phyloP scores from a whole-genome alignment of 2,329 filamentous ascomycete genomes.

The Hypoxylon sp. region DNA sequence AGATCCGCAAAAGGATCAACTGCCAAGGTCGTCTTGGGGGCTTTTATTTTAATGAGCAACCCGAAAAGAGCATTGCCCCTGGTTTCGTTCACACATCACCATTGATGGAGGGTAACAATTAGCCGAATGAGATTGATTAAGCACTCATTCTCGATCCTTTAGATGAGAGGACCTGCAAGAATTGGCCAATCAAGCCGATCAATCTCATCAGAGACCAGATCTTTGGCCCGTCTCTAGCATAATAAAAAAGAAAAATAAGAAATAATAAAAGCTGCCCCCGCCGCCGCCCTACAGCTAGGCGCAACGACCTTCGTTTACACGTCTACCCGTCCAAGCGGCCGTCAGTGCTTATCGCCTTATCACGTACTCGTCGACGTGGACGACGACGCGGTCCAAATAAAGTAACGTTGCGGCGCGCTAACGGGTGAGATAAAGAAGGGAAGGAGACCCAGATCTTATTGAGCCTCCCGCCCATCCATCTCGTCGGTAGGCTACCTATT shows the following conservation, averaged over 20 bases:
- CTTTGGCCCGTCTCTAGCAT: constrained; percentile 20
- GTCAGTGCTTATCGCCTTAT: constrained; percentile 42
- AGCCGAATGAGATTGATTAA: constrained; percentile 39
- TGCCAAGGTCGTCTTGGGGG: constrained; percentile 34
- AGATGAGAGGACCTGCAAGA: constrained; percentile 37
- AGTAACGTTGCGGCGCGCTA: constrained; percentile 45
- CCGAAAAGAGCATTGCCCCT: constrained; percentile 33
- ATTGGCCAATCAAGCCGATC: constrained; percentile 29
- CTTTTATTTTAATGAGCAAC: constrained; percentile 40
- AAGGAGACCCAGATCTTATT: constrained; percentile 31
- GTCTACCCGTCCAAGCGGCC: constrained; percentile 29
- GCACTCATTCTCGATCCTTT: constrained; percentile 28
- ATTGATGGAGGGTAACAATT: constrained; percentile 31
- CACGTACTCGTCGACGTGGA: constrained; percentile 25
- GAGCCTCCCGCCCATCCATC: constrained; percentile 29
- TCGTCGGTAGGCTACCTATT: constrained; percentile 22
- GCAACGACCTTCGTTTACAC: constrained; percentile 15
- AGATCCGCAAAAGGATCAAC: constrained; percentile 37
- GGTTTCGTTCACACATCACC: constrained; percentile 15
- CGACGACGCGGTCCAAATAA: constrained; percentile 31
- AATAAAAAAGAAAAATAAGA: constrained; percentile 9
- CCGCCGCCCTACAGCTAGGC: constrained; percentile 4
- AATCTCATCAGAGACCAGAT: constrained; percentile 30
- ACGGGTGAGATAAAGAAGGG: constrained; percentile 27
- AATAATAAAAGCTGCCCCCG: constrained; percentile 24